phyloP scores from a whole-genome alignment of 75 land plant genomes.

The Picea sitchensis region DNA sequence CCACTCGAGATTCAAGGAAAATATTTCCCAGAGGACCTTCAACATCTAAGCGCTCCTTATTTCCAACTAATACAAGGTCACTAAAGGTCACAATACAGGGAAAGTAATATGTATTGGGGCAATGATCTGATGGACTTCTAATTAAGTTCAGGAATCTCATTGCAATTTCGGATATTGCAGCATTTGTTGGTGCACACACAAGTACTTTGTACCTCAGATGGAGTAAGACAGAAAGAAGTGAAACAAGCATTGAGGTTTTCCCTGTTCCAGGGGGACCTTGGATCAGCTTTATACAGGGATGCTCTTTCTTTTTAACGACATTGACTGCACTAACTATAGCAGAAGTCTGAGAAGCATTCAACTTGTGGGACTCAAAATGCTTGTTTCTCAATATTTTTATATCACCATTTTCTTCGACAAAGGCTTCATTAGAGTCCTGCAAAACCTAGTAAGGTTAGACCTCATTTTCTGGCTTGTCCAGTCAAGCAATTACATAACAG shows the following conservation, averaged over 20 bases:
- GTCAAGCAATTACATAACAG: not conserved
- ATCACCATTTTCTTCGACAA: not conserved
- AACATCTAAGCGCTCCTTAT: constrained; percentile 36
- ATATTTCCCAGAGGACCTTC: constrained; percentile 27
- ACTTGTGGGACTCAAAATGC: constrained; percentile 1
- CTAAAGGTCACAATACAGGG: constrained; percentile 2
- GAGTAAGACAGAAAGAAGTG: constrained; percentile 28
- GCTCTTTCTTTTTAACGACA: constrained; percentile 12
- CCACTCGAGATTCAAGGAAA: constrained; percentile 31
- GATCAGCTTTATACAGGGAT: constrained; percentile 44
- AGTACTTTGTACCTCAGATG: constrained; percentile 21
- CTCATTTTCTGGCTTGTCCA: not conserved
- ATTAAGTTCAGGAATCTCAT: constrained; percentile 23
- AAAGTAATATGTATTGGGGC: not conserved
- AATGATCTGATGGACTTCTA: not conserved
- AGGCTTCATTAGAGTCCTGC: not conserved
- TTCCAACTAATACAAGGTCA: constrained; percentile 66
- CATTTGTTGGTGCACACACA: constrained; percentile 72
- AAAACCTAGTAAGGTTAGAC: not conserved
- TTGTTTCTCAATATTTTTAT: not conserved
- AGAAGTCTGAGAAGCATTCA: constrained; percentile 50
- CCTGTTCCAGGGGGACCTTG: constrained; percentile 87
- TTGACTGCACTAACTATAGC: constrained; percentile 29
- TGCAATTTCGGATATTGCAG: constrained; percentile 48
- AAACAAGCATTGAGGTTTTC: constrained; percentile 63